Conservation (phyloP, 78 protist species). For the Guillardia theta region DNA sequence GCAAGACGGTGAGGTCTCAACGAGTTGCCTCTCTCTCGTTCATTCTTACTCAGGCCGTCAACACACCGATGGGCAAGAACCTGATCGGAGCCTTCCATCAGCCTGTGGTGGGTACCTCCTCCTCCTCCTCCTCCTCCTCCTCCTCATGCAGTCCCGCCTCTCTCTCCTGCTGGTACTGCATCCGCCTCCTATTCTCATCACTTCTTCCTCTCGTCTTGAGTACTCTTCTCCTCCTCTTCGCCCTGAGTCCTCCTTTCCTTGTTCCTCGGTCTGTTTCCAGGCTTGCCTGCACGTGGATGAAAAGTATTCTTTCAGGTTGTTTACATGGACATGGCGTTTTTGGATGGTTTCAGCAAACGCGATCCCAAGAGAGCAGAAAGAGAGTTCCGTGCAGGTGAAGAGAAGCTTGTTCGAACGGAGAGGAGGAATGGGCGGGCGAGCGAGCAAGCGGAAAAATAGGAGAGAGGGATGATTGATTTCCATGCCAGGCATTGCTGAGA, state of each 20-base stretch:
- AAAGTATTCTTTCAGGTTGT: background rate
- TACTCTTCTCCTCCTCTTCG: background rate
- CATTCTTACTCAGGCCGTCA: too few relatives aligned
- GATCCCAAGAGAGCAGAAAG: background rate
- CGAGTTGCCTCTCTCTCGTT: background rate
- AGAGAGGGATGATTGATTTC: too few relatives aligned
- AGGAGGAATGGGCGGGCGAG: too few relatives aligned
- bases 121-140: background rate
- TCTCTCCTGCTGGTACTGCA: too few relatives aligned
- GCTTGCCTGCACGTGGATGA: background rate
- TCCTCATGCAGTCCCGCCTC: background rate
- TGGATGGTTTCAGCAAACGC: background rate
- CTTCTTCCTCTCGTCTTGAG: background rate
- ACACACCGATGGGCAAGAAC: slow-evolving; percentile 37
- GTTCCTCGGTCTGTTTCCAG: background rate
- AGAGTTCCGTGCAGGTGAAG: background rate
- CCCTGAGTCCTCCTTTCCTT: too few relatives aligned
- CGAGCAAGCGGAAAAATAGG: too few relatives aligned
- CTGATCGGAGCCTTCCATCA: slow-evolving; percentile 31
- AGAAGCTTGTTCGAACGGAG: too few relatives aligned
- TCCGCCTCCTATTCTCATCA: background rate
- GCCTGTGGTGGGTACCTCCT: background rate
- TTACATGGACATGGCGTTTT: slow-evolving; percentile 19
- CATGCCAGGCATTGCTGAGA: slow-evolving; percentile 1
- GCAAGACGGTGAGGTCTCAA: too few relatives aligned